Base-by-base conservation (phyloP, 352 stramenopile species). In the Proteromonas lacertae region DNA sequence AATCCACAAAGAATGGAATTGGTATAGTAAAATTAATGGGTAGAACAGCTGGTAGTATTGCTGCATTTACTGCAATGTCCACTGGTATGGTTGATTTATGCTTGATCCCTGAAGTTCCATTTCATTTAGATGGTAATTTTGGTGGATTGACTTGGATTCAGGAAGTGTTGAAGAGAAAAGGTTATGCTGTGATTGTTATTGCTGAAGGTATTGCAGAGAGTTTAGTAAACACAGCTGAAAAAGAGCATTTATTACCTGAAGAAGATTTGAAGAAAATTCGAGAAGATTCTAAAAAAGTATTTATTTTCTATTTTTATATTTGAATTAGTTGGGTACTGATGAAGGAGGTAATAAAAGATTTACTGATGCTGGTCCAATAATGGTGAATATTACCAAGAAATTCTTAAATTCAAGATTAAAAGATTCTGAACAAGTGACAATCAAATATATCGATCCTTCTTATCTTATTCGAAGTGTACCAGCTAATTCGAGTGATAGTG, bases 11-110 rank as follows among this genome's bases (percentile, higher is more conserved):
- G 17, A 93, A 94, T 55, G 80, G 81, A 37, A 80, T 96, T 40
- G 84, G 84, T 42, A 69, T 96, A 43, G 84, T 96, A 30, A 96
- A 96, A 59, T 62, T 96, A 13, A 96, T 96, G 83, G 83, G 83
- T 22, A 69, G 83, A 28, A 86, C 69, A 25, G 72, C 78, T 25
- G 83, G 83, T 36, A 94, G 92, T 51, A 93, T 96, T 46, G 79
- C 81, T 16, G 73, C 73, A 4, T 76, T 93, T 57, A 77, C 84
- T 8, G 90, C 78, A 28, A 65, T 96, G 41, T 79, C 76, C 8
- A 91, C 69, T 36, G 75, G 77, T 22, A 81, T 94, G 49, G 81
- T 96, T 36, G 83, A 94, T 50, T 53, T 93, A n/a, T 95, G 81
- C 48, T 59, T 94, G 16, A 63, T 95, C 26, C 84, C 84, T 0